Percentiles rank a stretch among this genome's conserved stretches.
phyloP scores from a whole-genome alignment of 495 filamentous ascomycete species.

The Barbatosphaeria neglecta region DNA sequence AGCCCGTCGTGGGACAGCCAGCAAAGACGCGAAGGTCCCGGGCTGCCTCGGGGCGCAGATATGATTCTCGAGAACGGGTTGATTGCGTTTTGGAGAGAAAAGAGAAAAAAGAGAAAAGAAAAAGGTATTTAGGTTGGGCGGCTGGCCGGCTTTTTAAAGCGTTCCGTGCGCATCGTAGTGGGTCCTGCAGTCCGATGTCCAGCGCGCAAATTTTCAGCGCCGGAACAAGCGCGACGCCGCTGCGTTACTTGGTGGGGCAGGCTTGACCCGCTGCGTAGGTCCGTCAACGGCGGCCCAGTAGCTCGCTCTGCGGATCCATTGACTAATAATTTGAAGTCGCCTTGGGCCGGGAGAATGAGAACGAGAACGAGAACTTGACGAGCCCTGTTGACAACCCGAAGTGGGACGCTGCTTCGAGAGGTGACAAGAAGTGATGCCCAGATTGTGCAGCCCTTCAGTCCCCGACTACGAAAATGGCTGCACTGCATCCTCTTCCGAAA shows the following conservation, averaged over 20 bases:
- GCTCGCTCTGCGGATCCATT: neutral
- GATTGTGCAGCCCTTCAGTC: too few species aligned
- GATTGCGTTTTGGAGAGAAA: conserved; percentile 43
- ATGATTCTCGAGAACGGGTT: conserved; percentile 35
- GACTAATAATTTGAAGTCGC: neutral
- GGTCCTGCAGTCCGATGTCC: too few species aligned
- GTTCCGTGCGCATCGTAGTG: too few species aligned
- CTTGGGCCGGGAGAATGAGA: too few species aligned
- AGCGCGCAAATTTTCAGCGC: too few species aligned
- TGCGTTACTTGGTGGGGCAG: too few species aligned
- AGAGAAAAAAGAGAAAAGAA: conserved; percentile 16
- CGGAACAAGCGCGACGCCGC: too few species aligned
- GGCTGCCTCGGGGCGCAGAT: conserved; percentile 31
- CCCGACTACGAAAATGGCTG: conserved; percentile 11
- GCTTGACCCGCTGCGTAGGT: too few species aligned
- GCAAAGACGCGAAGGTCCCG: conserved; percentile 11
- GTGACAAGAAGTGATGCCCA: neutral
- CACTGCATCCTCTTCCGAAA: conserved; percentile 27
- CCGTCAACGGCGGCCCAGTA: too few species aligned
- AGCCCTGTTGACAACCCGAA: too few species aligned
- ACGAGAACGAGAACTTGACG: too few species aligned
- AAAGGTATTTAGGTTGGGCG: conserved; percentile 4
- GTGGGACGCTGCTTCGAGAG: too few species aligned
- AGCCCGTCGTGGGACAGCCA: conserved; percentile 33
- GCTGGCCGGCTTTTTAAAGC: neutral